A percentile compares a stretch with the other conserved stretches of the same genome.
Conservation (phyloP, 2,329 filamentous ascomycete species). For the Ceratocystis eucalypticola region DNA sequence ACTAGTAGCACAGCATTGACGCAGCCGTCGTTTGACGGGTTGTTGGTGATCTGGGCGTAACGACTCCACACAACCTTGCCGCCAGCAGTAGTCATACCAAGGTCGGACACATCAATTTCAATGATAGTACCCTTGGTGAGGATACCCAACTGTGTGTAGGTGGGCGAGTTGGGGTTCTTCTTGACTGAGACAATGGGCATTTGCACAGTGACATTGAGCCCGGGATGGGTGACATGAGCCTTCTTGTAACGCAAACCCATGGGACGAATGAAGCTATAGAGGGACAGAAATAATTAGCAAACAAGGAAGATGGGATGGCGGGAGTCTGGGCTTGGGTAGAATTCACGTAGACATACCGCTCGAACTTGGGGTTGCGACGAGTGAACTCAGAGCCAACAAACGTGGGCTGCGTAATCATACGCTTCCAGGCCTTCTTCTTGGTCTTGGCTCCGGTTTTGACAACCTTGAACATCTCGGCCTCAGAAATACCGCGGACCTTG, state of each 20-base stretch:
- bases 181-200: conserved; percentile 59
- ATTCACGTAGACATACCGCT: conserved; percentile 28
- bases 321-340: background rate
- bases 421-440: conserved; percentile 67
- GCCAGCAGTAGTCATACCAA: conserved; percentile 78
- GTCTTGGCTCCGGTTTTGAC: conserved; percentile 94
- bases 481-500: conserved; percentile 83
- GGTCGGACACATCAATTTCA: conserved; percentile 86
- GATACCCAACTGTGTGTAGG: conserved; percentile 87
- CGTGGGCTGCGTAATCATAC: conserved; percentile 44
- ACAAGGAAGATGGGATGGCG: background rate
- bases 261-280: conserved; percentile 36
- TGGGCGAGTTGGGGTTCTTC: conserved; percentile 64
- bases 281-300: conserved; percentile 39
- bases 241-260: conserved; percentile 41
- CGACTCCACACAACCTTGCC: conserved; percentile 92
- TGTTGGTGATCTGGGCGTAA: conserved; percentile 57
- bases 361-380: conserved; percentile 67
- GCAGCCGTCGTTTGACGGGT: conserved; percentile 36
- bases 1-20: conserved; percentile 31
- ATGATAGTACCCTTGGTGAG: conserved; percentile 67
- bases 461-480: conserved; percentile 97
- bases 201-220: conserved; percentile 77
- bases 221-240: conserved; percentile 52
- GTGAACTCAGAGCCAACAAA: conserved; percentile 92